Conservation (phyloP, 2,329 filamentous ascomycete species). For the Thielaviopsis punctulata region DNA sequence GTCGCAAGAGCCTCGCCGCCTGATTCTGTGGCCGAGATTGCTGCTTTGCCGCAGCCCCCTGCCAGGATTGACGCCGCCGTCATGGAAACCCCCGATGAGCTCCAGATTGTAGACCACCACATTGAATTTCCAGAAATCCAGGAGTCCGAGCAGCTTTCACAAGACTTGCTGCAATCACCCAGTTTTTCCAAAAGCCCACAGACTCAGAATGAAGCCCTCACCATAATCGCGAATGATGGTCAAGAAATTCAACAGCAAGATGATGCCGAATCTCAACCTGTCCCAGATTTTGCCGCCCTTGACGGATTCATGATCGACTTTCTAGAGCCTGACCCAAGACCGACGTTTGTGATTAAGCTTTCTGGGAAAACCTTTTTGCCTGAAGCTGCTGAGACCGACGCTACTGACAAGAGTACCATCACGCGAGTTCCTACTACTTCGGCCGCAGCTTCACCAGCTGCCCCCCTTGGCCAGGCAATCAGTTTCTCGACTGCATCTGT, state of each 20-base stretch:
- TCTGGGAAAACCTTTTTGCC: not conserved
- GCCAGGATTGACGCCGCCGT: too few relatives aligned
- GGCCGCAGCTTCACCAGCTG: not conserved
- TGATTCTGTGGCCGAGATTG: not conserved
- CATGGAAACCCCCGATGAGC: slow-evolving; percentile 1
- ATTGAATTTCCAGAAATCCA: not conserved
- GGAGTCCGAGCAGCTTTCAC: not conserved
- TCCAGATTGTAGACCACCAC: not conserved
- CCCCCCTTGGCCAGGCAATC: slow-evolving; percentile 5
- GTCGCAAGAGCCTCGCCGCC: not conserved
- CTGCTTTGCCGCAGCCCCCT: not conserved
- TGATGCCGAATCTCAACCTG: not conserved
- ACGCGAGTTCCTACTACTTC: not conserved
- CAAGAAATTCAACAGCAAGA: not conserved
- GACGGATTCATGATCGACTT: slow-evolving; percentile 20
- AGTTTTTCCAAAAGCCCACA: not conserved
- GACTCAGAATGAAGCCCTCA: not conserved
- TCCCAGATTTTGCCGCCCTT: not conserved
- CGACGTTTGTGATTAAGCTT: slow-evolving; percentile 21
- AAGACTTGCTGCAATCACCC: not conserved
- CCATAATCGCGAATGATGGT: not conserved
- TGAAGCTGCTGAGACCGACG: not conserved
- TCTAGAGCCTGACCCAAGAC: slow-evolving; percentile 24
- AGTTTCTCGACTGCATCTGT: slow-evolving; percentile 3
- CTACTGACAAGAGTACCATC: not conserved